A percentile compares a stretch with the other conserved stretches of the same genome.
phyloP scores from a whole-genome alignment of 495 filamentous ascomycete genomes.

The Astrothelium macrocarpum region DNA sequence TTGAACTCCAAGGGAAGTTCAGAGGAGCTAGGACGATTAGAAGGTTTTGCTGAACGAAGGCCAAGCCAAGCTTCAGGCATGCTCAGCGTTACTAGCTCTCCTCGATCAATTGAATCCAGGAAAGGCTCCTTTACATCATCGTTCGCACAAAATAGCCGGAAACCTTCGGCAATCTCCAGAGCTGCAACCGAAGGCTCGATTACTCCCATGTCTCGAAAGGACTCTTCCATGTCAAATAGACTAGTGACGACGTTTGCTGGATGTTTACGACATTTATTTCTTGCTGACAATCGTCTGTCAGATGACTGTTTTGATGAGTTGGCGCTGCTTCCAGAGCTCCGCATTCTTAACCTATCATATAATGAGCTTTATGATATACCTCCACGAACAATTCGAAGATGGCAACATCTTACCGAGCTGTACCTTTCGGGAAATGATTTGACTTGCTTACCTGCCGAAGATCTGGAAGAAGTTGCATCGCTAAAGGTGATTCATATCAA shows the following conservation, averaged over 20 bases:
- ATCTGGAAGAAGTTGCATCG: slow-evolving; percentile 76
- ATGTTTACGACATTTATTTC: slow-evolving; percentile 69
- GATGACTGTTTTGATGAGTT: slow-evolving; percentile 93
- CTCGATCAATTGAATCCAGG: slow-evolving; percentile 42
- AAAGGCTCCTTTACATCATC: slow-evolving; percentile 80
- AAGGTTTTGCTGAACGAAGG: slow-evolving; percentile 54
- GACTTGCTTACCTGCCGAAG: slow-evolving; percentile 82
- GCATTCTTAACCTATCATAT: slow-evolving; percentile 87
- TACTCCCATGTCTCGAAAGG: slow-evolving; percentile 64
- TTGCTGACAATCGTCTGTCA: slow-evolving; percentile 88
- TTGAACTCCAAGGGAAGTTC: slow-evolving; percentile 53
- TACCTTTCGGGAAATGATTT: slow-evolving; percentile 95
- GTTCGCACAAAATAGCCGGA: slow-evolving; percentile 63
- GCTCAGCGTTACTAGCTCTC: slow-evolving; percentile 64
- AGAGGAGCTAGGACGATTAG: slow-evolving; percentile 65
- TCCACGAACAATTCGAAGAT: slow-evolving; percentile 71
- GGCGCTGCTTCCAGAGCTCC: slow-evolving; percentile 68
- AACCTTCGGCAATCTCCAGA: slow-evolving; percentile 71
- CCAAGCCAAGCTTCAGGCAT: slow-evolving; percentile 79
- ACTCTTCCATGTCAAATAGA: slow-evolving; percentile 69
- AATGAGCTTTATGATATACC: slow-evolving; percentile 91
- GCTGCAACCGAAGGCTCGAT: slow-evolving; percentile 48
- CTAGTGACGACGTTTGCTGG: slow-evolving; percentile 74
- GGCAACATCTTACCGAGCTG: slow-evolving; percentile 79
- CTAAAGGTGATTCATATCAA: slow-evolving; percentile 92